These are phyloP conservation scores for Cylindrotheca fusiformis DNA, from an alignment of 108 stramenopile genomes.

Conservation along the genomic window DNA sequence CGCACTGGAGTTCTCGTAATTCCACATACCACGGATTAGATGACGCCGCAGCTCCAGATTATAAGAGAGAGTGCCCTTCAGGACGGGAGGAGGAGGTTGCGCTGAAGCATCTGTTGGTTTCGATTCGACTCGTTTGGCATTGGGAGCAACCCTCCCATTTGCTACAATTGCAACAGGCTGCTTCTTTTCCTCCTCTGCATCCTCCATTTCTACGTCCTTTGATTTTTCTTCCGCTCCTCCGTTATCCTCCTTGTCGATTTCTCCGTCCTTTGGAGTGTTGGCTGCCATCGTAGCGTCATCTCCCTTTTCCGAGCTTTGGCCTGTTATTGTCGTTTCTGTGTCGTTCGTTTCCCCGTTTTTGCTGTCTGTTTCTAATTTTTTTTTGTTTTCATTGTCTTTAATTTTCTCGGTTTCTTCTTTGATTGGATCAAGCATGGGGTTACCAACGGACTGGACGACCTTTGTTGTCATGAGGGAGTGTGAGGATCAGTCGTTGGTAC, in stretches of 20 bases:
- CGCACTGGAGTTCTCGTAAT: constrained; percentile 64
- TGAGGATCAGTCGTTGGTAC: no score
- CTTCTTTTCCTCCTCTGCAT: constrained; percentile 11
- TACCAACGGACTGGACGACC: neutral
- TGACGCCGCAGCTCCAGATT: constrained; percentile 65
- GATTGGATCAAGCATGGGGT: constrained; percentile 17
- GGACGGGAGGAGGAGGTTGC: constrained; percentile 48
- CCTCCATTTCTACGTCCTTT: constrained; percentile 26
- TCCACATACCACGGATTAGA: constrained; percentile 85
- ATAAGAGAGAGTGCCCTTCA: constrained; percentile 80
- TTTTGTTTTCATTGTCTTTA: neutral
- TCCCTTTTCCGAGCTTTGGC: neutral
- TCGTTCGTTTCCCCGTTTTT: neutral
- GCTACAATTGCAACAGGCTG: neutral
- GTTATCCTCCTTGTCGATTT: neutral
- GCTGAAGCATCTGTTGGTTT: constrained; percentile 12
- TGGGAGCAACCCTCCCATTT: neutral
- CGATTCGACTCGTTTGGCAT: neutral
- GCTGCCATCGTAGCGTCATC: constrained; percentile 3
- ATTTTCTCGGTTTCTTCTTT: constrained; percentile 12
- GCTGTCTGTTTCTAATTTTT: neutral
- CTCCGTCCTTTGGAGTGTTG: neutral
- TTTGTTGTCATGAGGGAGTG: neutral
- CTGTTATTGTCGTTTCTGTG: neutral
- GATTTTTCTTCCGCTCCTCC: neutral